Evolutionary conservation across 495 filamentous ascomycete species (phyloP), one percentile per base, ranked within the genome.

Genomic region (Lasiosphaeris hirsuta): DNA sequence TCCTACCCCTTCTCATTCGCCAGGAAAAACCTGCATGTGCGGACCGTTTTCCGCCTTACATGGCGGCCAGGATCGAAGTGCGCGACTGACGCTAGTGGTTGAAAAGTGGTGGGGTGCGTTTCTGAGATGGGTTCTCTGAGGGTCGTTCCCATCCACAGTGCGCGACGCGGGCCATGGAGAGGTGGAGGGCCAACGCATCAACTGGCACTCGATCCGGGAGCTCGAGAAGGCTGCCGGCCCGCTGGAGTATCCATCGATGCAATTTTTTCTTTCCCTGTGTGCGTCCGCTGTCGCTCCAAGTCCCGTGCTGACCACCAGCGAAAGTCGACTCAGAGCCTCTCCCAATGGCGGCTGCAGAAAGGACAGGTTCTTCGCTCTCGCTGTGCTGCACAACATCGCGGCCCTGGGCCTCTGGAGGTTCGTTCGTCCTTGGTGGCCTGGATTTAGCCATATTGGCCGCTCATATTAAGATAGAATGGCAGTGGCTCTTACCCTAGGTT

Each of bases 41-140:
- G 70, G 70, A 72, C 70, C 70, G 70, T 72, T 72, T 69, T 72
- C 70, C 70, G 70, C 70, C 70, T 63, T 68, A 71, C 68, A 72
- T 69, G 64, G 57, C 56, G 52, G 62, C 66, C 65, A 65, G 62
- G 69, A 65, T 66, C 39, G 54, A 64, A 63, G 57, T 47, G 57
- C 56, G 57, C 62, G 46, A 59, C 46, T 43, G 41, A 43, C 48
- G 48, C 49, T 49, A 54, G 49, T 57, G 55, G 59, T 61, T 51
- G 57, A 57, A 49, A 54, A 44, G 38, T 43, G 33, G 35, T 30
- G 39, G 48, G 15, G 55, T n/a, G 41, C 15, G 57, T 36, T 30
- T 30, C 23, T 5, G 23, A 30, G 23, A 30, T 30, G 23, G 23
- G 23, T 30, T 30, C 23, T 30, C 23, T 30, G 23, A 30, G 23